phyloP scores from a whole-genome alignment of 75 land plant species.

The Isoetes taiwanensis region DNA sequence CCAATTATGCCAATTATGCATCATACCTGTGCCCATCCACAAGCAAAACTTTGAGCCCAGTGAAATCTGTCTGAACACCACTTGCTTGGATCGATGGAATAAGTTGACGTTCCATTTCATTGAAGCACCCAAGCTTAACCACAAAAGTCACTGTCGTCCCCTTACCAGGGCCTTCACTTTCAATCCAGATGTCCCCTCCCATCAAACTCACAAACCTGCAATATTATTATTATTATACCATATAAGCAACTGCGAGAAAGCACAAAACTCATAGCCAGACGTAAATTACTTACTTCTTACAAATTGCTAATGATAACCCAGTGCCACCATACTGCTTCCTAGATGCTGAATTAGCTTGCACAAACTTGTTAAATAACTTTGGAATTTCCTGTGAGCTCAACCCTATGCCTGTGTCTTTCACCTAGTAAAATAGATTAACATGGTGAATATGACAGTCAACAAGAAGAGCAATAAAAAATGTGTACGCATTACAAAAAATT shows the following conservation, averaged over 20 bases:
- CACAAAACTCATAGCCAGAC: too few species aligned
- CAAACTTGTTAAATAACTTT: conserved; percentile 63
- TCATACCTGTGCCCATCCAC: conserved; percentile 39
- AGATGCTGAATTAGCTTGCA: conserved; percentile 31
- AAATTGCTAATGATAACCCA: conserved; percentile 89
- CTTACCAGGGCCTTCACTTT: conserved; percentile 70
- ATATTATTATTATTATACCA: not conserved
- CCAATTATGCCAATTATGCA: not conserved
- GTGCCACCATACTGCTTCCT: conserved; percentile 39
- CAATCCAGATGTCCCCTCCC: conserved; percentile 93
- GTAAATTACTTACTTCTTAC: conserved; percentile 42
- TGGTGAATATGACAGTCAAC: too few species aligned
- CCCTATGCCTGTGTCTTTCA: conserved; percentile 79
- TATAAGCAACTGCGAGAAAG: not conserved
- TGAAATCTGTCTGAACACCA: conserved; percentile 12
- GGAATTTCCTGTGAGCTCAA: conserved; percentile 67
- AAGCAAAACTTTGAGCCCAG: conserved; percentile 41
- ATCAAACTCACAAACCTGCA: conserved; percentile 81
- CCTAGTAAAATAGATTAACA: conserved; percentile 41
- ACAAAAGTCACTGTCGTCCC: conserved; percentile 55
- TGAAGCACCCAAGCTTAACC: conserved; percentile 42
- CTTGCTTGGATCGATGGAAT: conserved; percentile 6
- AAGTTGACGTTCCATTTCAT: conserved; percentile 18
- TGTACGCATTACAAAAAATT: too few species aligned
- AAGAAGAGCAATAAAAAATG: too few species aligned